Percentiles rank a stretch among this genome's conserved stretches.
Evolutionary conservation across 129 eudicot genomes (phyloP).

Genomic region (Artemisia argyi): DNA sequence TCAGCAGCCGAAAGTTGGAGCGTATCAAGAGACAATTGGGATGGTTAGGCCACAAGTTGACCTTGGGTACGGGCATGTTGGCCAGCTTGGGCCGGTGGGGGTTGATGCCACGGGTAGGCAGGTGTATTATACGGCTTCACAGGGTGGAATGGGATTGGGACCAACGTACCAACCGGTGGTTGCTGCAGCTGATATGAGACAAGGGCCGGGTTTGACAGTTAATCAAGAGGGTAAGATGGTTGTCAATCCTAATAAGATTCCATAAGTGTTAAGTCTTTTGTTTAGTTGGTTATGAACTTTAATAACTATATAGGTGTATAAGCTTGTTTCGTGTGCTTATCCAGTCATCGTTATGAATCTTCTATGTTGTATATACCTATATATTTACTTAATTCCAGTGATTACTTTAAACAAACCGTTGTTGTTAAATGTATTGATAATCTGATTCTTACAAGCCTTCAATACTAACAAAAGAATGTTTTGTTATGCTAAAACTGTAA

Average conservation of each 20-base stretch:
- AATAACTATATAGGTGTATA: conserved; percentile 23
- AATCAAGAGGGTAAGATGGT: conserved; percentile 34
- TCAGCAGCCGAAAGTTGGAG: conserved; percentile 33
- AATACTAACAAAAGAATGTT: too few species aligned
- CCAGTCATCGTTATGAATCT: not conserved
- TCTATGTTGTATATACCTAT: conserved; percentile 11
- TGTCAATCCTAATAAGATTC: conserved; percentile 25
- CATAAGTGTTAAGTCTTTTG: not conserved
- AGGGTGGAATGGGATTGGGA: conserved; percentile 27
- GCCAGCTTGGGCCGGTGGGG: conserved; percentile 20
- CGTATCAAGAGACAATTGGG: conserved; percentile 38
- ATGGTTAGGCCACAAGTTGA: conserved; percentile 40
- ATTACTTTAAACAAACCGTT: not conserved
- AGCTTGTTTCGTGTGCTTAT: conserved; percentile 12
- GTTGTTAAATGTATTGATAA: not conserved
- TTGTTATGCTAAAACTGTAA: not conserved
- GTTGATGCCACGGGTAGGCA: conserved; percentile 49
- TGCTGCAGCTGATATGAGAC: conserved; percentile 24
- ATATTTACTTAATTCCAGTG: not conserved
- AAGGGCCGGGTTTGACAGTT: conserved; percentile 26
- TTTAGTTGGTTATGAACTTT: not conserved
- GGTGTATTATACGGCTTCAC: conserved; percentile 36
- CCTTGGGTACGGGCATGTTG: conserved; percentile 34
- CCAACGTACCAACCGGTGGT: conserved; percentile 39
- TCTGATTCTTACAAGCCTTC: too few species aligned